Percentiles rank a stretch among this genome's conserved stretches.
Evolutionary conservation across 176 grass and related monocot species (phyloP).

Genomic region (Canna indica): DNA sequence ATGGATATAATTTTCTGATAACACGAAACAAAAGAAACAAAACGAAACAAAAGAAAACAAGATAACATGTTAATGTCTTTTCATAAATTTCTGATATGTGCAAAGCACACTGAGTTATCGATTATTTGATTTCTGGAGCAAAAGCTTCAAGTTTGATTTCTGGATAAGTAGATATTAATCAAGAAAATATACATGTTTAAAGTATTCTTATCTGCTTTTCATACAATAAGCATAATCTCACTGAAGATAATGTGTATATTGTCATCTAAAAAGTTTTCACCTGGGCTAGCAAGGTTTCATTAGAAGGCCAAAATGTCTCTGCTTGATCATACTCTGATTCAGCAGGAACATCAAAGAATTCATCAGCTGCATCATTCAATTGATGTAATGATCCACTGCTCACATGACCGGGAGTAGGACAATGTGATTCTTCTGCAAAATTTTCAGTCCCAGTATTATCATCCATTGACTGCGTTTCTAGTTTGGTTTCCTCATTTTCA

Average conservation of each 20-base stretch:
- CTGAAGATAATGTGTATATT: neutral
- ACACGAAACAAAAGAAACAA: too few species aligned
- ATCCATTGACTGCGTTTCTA: neutral
- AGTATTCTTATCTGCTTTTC: neutral
- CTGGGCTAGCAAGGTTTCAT: constrained; percentile 4
- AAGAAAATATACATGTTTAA: neutral
- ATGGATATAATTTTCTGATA: too few species aligned
- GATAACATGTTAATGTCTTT: neutral
- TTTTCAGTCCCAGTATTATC: constrained; percentile 6
- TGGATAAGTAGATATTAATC: neutral
- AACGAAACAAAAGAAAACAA: neutral
- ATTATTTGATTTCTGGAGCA: too few species aligned
- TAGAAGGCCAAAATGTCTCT: constrained; percentile 3
- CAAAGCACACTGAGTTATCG: neutral
- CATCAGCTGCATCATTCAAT: constrained; percentile 24
- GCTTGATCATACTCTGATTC: constrained; percentile 16
- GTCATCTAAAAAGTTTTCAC: neutral
- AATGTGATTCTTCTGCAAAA: constrained; percentile 12
- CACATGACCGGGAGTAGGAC: neutral
- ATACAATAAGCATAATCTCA: neutral
- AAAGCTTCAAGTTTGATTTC: neutral
- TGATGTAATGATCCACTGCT: constrained; percentile 9
- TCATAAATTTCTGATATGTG: constrained; percentile 2
- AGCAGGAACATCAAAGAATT: constrained; percentile 26
- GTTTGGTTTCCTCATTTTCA: constrained; percentile 9